A percentile compares a stretch with the other conserved stretches of the same genome.
phyloP scores from a whole-genome alignment of 441 rosid species.

The Populus hybrid region DNA sequence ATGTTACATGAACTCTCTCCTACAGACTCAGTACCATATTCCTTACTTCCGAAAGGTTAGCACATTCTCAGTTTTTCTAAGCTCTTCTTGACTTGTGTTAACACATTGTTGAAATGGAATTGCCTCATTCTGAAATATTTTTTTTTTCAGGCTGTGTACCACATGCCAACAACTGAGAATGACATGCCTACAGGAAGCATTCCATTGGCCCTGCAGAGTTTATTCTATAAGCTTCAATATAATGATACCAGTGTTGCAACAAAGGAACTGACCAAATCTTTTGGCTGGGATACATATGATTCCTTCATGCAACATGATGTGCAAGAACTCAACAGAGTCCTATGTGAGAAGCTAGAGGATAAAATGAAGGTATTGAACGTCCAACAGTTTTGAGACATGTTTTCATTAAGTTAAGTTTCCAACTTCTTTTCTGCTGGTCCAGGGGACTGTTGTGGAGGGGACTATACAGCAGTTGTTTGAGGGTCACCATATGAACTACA shows the following conservation, averaged over 20 bases:
- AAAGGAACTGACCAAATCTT: constrained; percentile 82
- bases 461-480: constrained; percentile 89
- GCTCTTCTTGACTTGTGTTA: background rate
- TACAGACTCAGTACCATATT: constrained; percentile 75
- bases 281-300: constrained; percentile 97
- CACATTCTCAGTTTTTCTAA: constrained; percentile 16
- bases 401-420: constrained; percentile 14
- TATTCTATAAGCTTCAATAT: constrained; percentile 91
- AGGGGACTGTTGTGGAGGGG: constrained; percentile 98
- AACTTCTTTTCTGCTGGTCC: constrained; percentile 17
- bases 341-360: constrained; percentile 89
- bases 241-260: constrained; percentile 86
- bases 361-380: constrained; percentile 77
- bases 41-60: constrained; percentile 87
- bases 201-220: constrained; percentile 89
- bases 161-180: constrained; percentile 96
- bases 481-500: constrained; percentile 93
- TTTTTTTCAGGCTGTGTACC: constrained; percentile 82
- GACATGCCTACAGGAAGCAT: constrained; percentile 86
- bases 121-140: constrained; percentile 19
- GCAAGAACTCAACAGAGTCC: constrained; percentile 87
- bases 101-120: constrained; percentile 17
- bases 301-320: constrained; percentile 98
- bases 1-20: too few relatives aligned
- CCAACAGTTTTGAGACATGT: constrained; percentile 8